Evolutionary conservation across 2,329 filamentous ascomycete genomes (phyloP), one percentile per base, ranked within the genome.

Genomic region (Pyricularia pennisetigena): DNA sequence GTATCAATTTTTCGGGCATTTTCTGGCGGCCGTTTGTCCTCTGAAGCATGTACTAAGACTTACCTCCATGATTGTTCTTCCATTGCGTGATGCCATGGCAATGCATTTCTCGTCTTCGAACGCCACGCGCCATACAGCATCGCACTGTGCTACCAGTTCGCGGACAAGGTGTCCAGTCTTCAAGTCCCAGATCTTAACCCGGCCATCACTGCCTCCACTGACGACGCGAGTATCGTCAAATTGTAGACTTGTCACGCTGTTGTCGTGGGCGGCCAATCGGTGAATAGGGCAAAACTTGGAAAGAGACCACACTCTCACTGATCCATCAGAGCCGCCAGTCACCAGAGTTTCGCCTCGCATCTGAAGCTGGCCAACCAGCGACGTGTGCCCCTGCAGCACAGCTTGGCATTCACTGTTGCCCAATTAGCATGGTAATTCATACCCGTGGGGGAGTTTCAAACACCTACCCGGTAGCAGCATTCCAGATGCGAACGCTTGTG

Each of bases 31-130:
- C 30, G 8, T 35, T 65, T 35, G 62, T 26, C 16, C 10, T 35
- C 32, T 24, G 23, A 26, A 24, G 14, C 10, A 26, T 32, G 20
- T n/a, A 24, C 16, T 63, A 30, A 35, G 65, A 78, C 89, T 81
- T 81, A 96, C 94, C 89, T 99, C 95, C 95, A 99, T 99, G 71
- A 98, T 91, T 0, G 96, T 98, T 71, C 94, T 88, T 68, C 89
- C 90, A 67, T 88, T 88, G 70, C 94, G 86, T 73, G 93, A 90
- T 9, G 95, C 95, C 84, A 99, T 91, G 35, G 97, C 94, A 32
- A 99, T 94, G 69, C 94, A 97, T 78, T 97, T 98, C 79, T 99
- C 95, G 72, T 97, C 94, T 76, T 99, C 95, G 77, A 99, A 99
- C 0, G 96, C 95, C 41, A 99, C 94, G 69, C 95, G 87, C 95